Evolutionary conservation across 2,329 filamentous ascomycete species (phyloP).

Genomic region (Polytolypa hystricis): DNA sequence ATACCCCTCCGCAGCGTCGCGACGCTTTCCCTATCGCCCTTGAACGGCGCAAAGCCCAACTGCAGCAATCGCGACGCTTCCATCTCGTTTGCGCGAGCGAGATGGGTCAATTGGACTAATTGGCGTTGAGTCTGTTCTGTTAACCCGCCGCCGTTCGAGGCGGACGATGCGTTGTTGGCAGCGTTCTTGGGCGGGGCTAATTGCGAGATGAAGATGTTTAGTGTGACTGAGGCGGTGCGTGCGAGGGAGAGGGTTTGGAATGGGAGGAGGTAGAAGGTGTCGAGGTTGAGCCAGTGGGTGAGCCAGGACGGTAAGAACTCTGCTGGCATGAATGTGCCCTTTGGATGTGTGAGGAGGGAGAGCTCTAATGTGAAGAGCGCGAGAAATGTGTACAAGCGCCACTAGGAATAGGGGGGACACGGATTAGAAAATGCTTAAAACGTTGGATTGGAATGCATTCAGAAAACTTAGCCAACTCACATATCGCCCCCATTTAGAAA

Average conservation of each 20-base stretch:
- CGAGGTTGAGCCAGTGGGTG: slow-evolving; percentile 23
- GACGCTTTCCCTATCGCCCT: slow-evolving; percentile 55
- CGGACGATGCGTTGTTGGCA: slow-evolving; percentile 26
- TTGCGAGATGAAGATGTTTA: slow-evolving; percentile 75
- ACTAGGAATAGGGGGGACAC: slow-evolving; percentile 23
- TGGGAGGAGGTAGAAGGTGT: slow-evolving; percentile 52
- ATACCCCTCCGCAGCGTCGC: slow-evolving; percentile 58
- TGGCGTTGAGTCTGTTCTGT: slow-evolving; percentile 47
- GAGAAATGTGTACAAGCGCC: slow-evolving; percentile 43
- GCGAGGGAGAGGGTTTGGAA: slow-evolving; percentile 73
- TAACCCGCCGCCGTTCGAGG: slow-evolving; percentile 21
- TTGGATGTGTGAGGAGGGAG: slow-evolving; percentile 44
- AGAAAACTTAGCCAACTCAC: slow-evolving; percentile 21
- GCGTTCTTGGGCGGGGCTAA: slow-evolving; percentile 55
- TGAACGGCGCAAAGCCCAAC: slow-evolving; percentile 72
- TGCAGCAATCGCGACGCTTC: slow-evolving; percentile 62
- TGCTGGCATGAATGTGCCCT: slow-evolving; percentile 26
- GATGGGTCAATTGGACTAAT: slow-evolving; percentile 54
- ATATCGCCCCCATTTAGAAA: slow-evolving; percentile 34
- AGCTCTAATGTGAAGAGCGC: slow-evolving; percentile 47
- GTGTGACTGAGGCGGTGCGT: slow-evolving; percentile 63
- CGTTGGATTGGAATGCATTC: background rate
- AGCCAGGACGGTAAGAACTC: slow-evolving; percentile 22
- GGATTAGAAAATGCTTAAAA: slow-evolving; percentile 6
- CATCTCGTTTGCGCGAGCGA: slow-evolving; percentile 50